These are phyloP conservation scores for Pestalotiopsis sp. DNA, from an alignment of 2,329 filamentous ascomycete species.

Conservation along the genomic window DNA sequence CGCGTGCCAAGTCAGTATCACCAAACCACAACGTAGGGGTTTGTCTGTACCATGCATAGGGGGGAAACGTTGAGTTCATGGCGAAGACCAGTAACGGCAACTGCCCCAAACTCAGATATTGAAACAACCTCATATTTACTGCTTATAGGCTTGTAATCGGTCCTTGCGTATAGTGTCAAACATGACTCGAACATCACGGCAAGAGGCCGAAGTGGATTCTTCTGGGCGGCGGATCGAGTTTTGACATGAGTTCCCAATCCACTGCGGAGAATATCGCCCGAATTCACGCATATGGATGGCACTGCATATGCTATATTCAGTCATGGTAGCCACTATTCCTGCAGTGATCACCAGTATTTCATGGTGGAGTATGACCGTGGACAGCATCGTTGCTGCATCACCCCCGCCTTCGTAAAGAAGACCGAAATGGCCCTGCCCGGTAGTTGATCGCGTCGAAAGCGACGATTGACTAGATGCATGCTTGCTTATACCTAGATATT, in stretches of 20 bases:
- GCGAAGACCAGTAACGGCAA: neutral
- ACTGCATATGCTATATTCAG: neutral
- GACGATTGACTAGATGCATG: too few relatives aligned
- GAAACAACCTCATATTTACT: neutral
- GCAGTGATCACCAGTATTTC: neutral
- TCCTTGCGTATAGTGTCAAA: neutral
- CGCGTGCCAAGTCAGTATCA: neutral
- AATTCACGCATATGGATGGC: neutral
- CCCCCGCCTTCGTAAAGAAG: neutral
- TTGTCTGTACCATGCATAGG: neutral
- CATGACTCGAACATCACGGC: neutral
- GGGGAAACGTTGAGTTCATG: neutral
- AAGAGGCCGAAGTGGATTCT: neutral
- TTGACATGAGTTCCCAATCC: neutral
- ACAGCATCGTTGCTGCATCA: neutral
- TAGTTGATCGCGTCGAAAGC: neutral
- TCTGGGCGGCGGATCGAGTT: neutral
- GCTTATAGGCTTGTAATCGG: neutral
- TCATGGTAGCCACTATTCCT: neutral
- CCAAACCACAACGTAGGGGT: neutral
- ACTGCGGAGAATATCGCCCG: neutral
- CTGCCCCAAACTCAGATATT: neutral
- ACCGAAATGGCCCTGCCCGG: neutral
- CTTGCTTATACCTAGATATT: too few relatives aligned
- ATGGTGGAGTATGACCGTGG: neutral